phyloP scores from a whole-genome alignment of 345 rosid genomes.

The Litchi chinensis region DNA sequence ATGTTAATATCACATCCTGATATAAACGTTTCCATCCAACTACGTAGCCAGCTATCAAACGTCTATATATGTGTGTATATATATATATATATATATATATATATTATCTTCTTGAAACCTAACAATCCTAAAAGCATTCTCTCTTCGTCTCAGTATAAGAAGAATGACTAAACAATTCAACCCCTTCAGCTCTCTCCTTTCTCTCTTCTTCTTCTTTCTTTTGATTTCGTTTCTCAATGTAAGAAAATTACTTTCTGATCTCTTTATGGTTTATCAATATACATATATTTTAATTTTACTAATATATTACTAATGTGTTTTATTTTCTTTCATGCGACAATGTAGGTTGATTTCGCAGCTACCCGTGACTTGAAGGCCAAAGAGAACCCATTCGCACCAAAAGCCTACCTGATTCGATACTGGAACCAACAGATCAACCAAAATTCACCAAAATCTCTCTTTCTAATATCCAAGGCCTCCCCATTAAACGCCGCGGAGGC shows the following conservation, averaged over 20 bases:
- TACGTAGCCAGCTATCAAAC: background rate
- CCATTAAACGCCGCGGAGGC: constrained; percentile 69
- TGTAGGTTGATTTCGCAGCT: constrained; percentile 42
- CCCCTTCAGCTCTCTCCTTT: background rate
- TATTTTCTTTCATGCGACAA: constrained; percentile 7
- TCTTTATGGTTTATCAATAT: background rate
- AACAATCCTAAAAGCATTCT: constrained; percentile 32
- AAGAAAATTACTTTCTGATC: constrained; percentile 16
- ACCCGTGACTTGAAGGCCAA: constrained; percentile 31
- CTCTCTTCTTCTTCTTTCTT: constrained; percentile 28
- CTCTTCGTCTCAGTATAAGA: background rate
- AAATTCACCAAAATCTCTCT: constrained; percentile 45
- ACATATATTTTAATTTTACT: background rate
- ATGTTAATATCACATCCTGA: background rate
- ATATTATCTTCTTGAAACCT: constrained; percentile 15
- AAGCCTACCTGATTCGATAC: constrained; percentile 73
- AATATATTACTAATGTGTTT: background rate
- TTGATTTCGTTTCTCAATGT: constrained; percentile 33
- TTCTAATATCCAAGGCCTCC: constrained; percentile 78
- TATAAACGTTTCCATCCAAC: background rate
- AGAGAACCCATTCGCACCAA: constrained; percentile 74
- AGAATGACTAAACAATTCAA: background rate
- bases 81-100: background rate
- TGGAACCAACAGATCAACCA: constrained; percentile 77
- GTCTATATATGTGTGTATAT: background rate